These are phyloP conservation scores for Fusarium foetens DNA, from an alignment of 2,329 filamentous ascomycete genomes.

Conservation along the genomic window DNA sequence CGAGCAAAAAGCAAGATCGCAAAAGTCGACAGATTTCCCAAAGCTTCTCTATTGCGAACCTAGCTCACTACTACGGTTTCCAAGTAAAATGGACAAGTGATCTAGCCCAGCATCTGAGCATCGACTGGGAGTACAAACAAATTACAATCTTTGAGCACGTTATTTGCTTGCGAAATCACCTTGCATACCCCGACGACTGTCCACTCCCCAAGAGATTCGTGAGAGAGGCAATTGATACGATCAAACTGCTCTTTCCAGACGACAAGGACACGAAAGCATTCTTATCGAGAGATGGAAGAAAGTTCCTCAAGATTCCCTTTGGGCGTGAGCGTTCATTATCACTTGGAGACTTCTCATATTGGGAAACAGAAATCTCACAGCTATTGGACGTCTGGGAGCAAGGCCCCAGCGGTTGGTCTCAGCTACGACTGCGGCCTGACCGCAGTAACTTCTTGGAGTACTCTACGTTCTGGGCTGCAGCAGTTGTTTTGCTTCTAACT, in stretches of 20 bases:
- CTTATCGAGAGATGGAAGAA: background rate
- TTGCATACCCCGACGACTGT: background rate
- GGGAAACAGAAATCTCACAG: background rate
- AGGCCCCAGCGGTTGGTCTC: background rate
- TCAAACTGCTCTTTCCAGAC: background rate
- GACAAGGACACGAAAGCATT: background rate
- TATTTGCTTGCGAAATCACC: background rate
- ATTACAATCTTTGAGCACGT: conserved; percentile 5
- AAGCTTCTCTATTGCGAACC: background rate
- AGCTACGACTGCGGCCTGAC: background rate
- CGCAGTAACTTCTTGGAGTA: background rate
- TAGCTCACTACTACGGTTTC: background rate
- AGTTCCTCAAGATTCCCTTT: background rate
- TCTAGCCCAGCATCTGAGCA: background rate
- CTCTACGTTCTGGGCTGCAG: background rate
- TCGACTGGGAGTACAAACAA: conserved; percentile 1
- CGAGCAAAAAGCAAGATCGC: too few species aligned
- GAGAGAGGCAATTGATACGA: background rate
- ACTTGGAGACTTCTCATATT: background rate
- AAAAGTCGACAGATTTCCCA: background rate
- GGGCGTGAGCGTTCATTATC: background rate
- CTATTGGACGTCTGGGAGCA: background rate
- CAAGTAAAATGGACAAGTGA: background rate
- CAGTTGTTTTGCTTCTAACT: background rate
- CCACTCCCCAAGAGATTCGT: background rate